Conservation (phyloP, 352 stramenopile species). For the Phytopythium mirpurense region DNA sequence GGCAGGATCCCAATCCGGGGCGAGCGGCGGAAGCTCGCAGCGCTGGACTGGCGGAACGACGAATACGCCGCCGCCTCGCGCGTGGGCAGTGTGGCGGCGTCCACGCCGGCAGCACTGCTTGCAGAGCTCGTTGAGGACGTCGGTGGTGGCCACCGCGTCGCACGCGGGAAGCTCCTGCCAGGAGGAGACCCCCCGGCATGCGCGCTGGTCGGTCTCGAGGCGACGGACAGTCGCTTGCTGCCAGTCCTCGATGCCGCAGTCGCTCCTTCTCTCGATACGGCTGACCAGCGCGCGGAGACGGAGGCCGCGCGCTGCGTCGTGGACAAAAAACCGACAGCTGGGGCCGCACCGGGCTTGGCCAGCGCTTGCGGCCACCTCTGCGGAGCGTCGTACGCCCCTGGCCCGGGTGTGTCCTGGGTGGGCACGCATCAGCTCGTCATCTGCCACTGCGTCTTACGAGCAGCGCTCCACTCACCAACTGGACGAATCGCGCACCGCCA, state of each 20-base stretch:
- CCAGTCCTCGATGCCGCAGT: background rate
- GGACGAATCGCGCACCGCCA: background rate
- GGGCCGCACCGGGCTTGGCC: constrained; percentile 11
- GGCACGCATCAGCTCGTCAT: background rate
- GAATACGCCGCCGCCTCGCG: background rate
- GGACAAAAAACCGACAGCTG: constrained; percentile 27
- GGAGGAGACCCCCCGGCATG: background rate
- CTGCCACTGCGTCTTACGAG: no score
- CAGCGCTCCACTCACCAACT: background rate
- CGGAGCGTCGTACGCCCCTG: constrained; percentile 43
- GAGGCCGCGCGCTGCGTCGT: constrained; percentile 10
- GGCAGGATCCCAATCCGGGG: background rate
- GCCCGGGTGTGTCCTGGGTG: constrained; percentile 35
- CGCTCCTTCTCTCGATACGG: background rate
- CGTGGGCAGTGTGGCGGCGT: background rate
- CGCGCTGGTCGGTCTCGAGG: background rate
- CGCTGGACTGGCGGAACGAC: constrained; percentile 1
- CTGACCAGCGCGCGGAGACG: background rate
- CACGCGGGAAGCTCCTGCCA: constrained; percentile 1
- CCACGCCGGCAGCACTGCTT: background rate
- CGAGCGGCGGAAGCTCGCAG: background rate
- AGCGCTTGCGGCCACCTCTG: constrained; percentile 17
- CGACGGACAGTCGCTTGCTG: background rate
- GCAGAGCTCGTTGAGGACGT: no score
- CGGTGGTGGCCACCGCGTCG: constrained; percentile 1